Evolutionary conservation across 2,329 filamentous ascomycete genomes (phyloP).

Genomic region (Neofusicoccum cordaticola): DNA sequence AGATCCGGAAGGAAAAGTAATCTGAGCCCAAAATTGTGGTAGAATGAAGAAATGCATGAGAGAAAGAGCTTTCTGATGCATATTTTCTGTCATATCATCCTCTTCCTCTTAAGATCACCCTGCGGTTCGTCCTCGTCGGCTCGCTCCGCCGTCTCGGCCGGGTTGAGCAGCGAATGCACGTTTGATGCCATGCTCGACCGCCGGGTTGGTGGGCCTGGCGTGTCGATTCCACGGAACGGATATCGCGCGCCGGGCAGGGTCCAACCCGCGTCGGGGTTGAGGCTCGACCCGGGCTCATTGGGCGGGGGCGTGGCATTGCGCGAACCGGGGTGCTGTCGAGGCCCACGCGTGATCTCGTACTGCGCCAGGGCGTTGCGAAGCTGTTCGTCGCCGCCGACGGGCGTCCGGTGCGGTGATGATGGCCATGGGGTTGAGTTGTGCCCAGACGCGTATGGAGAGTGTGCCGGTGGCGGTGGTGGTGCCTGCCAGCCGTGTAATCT

Average conservation of each 20-base stretch:
- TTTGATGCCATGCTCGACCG: conserved; percentile 71
- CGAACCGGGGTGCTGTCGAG: conserved; percentile 46
- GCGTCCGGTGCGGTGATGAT: conserved; percentile 57
- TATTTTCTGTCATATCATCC: conserved; percentile 16
- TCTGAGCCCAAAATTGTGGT: not conserved
- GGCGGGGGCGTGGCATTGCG: conserved; percentile 53
- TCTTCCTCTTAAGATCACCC: conserved; percentile 62
- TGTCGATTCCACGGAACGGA: conserved; percentile 50
- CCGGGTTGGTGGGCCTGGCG: conserved; percentile 60
- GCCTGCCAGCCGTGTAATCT: conserved; percentile 67
- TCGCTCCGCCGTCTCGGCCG: conserved; percentile 64
- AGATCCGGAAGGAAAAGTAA: not conserved
- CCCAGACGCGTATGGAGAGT: conserved; percentile 66
- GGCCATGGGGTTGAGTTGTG: conserved; percentile 63
- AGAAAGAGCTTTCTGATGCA: not conserved
- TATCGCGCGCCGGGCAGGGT: conserved; percentile 51
- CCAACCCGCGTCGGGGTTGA: conserved; percentile 57
- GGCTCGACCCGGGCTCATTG: conserved; percentile 47
- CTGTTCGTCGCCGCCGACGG: conserved; percentile 64
- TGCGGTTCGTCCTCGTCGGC: conserved; percentile 62
- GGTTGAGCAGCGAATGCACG: conserved; percentile 65
- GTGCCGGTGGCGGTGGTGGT: conserved; percentile 42
- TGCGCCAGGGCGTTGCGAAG: conserved; percentile 65
- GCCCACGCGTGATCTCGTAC: conserved; percentile 61
- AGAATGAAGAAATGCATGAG: not conserved